phyloP scores from a whole-genome alignment of 169 alveolate genomes.

The Plasmodium cynomolgi region DNA sequence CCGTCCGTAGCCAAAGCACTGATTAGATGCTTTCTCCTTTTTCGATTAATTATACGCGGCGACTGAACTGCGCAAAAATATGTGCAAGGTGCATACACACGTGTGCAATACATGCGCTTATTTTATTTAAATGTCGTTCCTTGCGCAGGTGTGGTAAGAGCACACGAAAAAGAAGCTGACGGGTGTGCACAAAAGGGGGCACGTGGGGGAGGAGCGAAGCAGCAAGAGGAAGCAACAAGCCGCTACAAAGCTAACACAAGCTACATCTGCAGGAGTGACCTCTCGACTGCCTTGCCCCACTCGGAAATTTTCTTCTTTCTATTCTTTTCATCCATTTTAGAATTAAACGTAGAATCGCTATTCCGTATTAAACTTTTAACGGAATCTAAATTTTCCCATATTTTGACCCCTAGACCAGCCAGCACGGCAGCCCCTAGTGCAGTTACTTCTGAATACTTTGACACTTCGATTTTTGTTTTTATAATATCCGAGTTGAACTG shows the following conservation, averaged over 20 bases:
- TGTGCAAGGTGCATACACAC: background rate
- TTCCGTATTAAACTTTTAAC: slow-evolving; percentile 75
- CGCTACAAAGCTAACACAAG: background rate
- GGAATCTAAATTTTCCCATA: slow-evolving; percentile 83
- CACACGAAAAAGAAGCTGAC: background rate
- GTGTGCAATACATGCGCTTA: background rate
- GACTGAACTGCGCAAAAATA: background rate
- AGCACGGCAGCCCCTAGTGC: slow-evolving; percentile 92
- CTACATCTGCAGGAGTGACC: slow-evolving; percentile 76
- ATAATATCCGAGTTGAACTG: slow-evolving; percentile 89
- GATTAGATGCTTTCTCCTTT: background rate
- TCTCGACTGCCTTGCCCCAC: slow-evolving; percentile 85
- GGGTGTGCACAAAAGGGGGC: background rate
- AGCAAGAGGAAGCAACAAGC: background rate
- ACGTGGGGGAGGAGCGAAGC: background rate
- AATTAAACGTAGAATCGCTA: slow-evolving; percentile 73
- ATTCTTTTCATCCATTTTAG: slow-evolving; percentile 72
- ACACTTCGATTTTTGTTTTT: slow-evolving; percentile 79
- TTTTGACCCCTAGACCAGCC: slow-evolving; percentile 89
- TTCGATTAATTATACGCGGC: background rate
- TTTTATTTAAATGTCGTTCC: background rate
- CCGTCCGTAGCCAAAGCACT: background rate
- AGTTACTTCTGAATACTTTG: slow-evolving; percentile 83
- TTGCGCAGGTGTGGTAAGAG: background rate
- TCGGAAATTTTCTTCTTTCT: slow-evolving; percentile 74